Percentiles rank a stretch among this genome's conserved stretches.
Evolutionary conservation across 169 alveolate species (phyloP).

Genomic region (Cyclospora cayetanensis): DNA sequence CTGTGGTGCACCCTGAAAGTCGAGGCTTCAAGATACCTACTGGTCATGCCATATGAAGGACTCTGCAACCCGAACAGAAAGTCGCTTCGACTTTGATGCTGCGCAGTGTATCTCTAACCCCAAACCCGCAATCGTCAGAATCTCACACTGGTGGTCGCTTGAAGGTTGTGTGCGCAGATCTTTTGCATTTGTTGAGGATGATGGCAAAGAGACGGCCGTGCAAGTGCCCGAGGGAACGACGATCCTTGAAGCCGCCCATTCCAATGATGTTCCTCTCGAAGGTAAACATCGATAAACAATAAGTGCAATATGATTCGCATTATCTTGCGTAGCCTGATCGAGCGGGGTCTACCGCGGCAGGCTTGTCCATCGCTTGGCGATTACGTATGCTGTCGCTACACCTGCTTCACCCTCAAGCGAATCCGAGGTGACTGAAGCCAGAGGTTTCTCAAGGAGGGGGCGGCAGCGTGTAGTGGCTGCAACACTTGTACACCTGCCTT

Average conservation of each 20-base stretch:
- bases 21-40: no score
- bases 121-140: background rate
- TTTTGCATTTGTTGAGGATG: constrained; percentile 9
- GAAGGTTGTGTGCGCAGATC: constrained; percentile 10
- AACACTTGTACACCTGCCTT: no score
- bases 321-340: background rate
- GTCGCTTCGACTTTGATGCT: no score
- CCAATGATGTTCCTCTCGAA: constrained; percentile 82
- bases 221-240: constrained; percentile 66
- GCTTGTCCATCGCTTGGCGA: background rate
- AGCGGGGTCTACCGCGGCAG: background rate
- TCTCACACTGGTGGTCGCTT: background rate
- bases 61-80: no score
- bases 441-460: no score
- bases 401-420: background rate
- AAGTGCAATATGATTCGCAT: background rate
- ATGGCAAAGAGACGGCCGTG: constrained; percentile 28
- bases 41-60: no score
- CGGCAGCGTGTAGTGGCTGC: no score
- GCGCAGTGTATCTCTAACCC: no score
- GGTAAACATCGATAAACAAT: no score
- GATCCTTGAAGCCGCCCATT: constrained; percentile 87
- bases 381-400: background rate
- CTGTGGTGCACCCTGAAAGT: no score
- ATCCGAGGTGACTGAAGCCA: no score